Conservation (phyloP, 2,329 filamentous ascomycete genomes). For the Monilinia fructicola region DNA sequence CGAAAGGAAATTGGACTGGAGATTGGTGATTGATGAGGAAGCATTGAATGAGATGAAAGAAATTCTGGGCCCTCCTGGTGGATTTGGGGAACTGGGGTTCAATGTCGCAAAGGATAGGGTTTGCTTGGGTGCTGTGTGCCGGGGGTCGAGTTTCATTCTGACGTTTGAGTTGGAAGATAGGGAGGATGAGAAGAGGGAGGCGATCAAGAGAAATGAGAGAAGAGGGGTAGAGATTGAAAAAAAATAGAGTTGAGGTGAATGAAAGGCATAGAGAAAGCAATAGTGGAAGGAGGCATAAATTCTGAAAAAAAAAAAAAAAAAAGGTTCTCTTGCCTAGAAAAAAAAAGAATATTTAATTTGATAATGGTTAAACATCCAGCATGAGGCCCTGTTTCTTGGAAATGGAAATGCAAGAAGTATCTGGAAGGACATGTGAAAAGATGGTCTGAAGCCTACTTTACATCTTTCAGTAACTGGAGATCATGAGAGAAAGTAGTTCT, state of each 20-base stretch:
- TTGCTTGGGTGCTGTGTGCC: conserved; percentile 27
- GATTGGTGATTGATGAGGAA: conserved; percentile 24
- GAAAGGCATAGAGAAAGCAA: not conserved
- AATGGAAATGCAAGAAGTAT: too few relatives aligned
- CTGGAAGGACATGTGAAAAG: not conserved
- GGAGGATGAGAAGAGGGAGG: not conserved
- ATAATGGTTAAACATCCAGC: not conserved
- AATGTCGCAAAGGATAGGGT: conserved; percentile 25
- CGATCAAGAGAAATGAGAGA: too few relatives aligned
- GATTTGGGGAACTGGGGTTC: conserved; percentile 30
- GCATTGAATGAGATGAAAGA: conserved; percentile 31
- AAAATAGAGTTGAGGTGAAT: not conserved
- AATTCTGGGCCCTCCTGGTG: conserved; percentile 28
- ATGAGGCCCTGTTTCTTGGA: too few relatives aligned
- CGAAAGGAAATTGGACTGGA: conserved; percentile 27
- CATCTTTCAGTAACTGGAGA: not conserved
- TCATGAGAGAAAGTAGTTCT: not conserved
- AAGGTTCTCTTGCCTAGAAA: not conserved
- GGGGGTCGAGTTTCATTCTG: conserved; percentile 25
- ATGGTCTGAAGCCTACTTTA: not conserved
- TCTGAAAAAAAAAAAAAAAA: not conserved
- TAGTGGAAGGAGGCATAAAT: not conserved
- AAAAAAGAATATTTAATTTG: not conserved
- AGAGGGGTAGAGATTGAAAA: not conserved
- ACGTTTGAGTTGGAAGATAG: conserved; percentile 11